Conservation (phyloP, 352 stramenopile genomes). For the Phytophthora tubulina region DNA sequence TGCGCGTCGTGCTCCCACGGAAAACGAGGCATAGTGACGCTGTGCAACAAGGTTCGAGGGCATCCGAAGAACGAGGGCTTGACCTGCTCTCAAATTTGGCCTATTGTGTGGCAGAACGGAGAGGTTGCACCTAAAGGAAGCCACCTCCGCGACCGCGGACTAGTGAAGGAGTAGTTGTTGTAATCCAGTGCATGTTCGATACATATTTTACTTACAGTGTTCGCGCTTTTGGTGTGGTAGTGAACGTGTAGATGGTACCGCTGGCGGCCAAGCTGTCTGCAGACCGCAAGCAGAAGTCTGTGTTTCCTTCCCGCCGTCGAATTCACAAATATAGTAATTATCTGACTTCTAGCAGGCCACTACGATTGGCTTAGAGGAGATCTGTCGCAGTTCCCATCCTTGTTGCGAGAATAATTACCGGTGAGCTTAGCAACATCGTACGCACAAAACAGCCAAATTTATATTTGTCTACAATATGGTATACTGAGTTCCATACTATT, state of each 20-base stretch:
- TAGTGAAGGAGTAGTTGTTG: background rate
- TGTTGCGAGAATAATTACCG: constrained; percentile 14
- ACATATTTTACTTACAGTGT: too few relatives aligned
- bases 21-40: background rate
- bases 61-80: constrained; percentile 3
- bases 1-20: background rate
- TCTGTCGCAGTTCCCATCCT: background rate
- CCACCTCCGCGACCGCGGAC: background rate
- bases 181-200: background rate
- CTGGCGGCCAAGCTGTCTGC: too few relatives aligned
- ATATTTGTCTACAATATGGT: background rate
- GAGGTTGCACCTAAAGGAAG: constrained; percentile 9
- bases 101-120: constrained; percentile 25
- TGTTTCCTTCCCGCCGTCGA: background rate
- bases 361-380: background rate
- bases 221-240: too few relatives aligned
- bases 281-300: too few relatives aligned
- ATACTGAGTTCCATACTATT: constrained; percentile 9
- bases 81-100: constrained; percentile 32
- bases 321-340: constrained; percentile 16
- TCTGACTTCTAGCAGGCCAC: background rate
- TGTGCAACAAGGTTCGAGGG: background rate
- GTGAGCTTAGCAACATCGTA: constrained; percentile 15
- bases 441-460: constrained; percentile 2
- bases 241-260: too few relatives aligned